Evolutionary conservation across 2,329 filamentous ascomycete species (phyloP).

Genomic region (Colletotrichum eremochloae): DNA sequence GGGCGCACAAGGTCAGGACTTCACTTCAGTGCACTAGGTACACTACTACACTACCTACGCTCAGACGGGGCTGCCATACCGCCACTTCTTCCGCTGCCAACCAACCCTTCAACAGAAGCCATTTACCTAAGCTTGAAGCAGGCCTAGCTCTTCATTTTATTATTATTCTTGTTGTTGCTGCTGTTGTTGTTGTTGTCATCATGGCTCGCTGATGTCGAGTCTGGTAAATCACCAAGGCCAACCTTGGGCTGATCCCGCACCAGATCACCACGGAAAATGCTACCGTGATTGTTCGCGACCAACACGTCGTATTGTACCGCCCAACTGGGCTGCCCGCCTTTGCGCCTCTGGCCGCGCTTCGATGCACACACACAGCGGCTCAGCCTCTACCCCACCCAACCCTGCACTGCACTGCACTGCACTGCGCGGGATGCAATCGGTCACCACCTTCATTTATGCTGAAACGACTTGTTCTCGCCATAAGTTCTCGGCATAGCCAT

Average conservation of each 20-base stretch:
- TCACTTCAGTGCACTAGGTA: too few species aligned
- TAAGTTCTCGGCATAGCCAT: constrained; percentile 32
- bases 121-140: constrained; percentile 8
- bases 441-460: constrained; percentile 41
- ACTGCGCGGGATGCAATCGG: constrained; percentile 36
- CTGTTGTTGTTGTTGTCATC: neutral
- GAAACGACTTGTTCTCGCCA: constrained; percentile 39
- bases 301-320: constrained; percentile 11
- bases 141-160: neutral
- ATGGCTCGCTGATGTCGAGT: neutral
- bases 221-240: neutral
- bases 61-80: constrained; percentile 22
- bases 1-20: neutral
- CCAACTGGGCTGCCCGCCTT: constrained; percentile 16
- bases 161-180: neutral
- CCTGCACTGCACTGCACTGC: constrained; percentile 12
- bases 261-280: constrained; percentile 8
- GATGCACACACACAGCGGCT: constrained; percentile 5
- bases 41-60: neutral
- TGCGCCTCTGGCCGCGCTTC: neutral
- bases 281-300: constrained; percentile 19
- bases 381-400: constrained; percentile 2
- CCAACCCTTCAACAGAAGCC: neutral
- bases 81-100: neutral
- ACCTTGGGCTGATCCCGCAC: constrained; percentile 18